Percentiles rank a stretch among this genome's conserved stretches.
Evolutionary conservation across 441 rosid species (phyloP).

Genomic region (Pelargonium myrrhifolium): DNA sequence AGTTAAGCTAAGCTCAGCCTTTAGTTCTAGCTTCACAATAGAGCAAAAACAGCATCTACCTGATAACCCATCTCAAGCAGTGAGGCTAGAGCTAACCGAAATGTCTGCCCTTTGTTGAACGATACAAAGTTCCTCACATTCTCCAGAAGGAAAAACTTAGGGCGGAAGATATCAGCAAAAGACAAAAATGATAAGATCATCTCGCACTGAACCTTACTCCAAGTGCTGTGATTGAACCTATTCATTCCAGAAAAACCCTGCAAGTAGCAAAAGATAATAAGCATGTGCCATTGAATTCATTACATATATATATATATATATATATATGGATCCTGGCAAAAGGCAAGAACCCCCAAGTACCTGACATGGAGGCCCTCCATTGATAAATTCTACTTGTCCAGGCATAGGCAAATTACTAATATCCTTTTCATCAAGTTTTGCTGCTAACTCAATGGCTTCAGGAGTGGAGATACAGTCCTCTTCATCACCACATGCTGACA

Average conservation of each 20-base stretch:
- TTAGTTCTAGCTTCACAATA: not conserved
- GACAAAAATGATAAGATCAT: conserved; percentile 89
- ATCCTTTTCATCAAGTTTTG: conserved; percentile 48
- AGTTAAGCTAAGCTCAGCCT: not conserved
- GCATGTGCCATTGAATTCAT: not conserved
- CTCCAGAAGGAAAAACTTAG: conserved; percentile 83
- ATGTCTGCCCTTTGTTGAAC: conserved; percentile 79
- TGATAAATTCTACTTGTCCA: conserved; percentile 88
- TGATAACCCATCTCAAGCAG: conserved; percentile 97
- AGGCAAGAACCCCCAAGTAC: conserved; percentile 25
- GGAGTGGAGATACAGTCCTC: conserved; percentile 77
- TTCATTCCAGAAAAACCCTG: conserved; percentile 98
- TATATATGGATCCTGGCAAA: not conserved
- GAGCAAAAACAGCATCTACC: conserved; percentile 34
- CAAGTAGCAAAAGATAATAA: conserved; percentile 19
- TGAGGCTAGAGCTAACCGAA: conserved; percentile 72
- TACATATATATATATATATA: too few relatives aligned
- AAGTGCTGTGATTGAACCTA: conserved; percentile 62
- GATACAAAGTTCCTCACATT: conserved; percentile 83
- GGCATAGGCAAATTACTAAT: conserved; percentile 60
- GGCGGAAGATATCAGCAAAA: conserved; percentile 83
- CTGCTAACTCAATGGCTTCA: conserved; percentile 62
- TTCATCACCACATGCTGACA: conserved; percentile 65
- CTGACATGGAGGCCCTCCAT: conserved; percentile 98
- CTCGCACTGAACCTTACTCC: conserved; percentile 88